A percentile compares a stretch with the other conserved stretches of the same genome.
Evolutionary conservation across 495 filamentous ascomycete genomes (phyloP).

Genomic region (Terfezia boudieri): DNA sequence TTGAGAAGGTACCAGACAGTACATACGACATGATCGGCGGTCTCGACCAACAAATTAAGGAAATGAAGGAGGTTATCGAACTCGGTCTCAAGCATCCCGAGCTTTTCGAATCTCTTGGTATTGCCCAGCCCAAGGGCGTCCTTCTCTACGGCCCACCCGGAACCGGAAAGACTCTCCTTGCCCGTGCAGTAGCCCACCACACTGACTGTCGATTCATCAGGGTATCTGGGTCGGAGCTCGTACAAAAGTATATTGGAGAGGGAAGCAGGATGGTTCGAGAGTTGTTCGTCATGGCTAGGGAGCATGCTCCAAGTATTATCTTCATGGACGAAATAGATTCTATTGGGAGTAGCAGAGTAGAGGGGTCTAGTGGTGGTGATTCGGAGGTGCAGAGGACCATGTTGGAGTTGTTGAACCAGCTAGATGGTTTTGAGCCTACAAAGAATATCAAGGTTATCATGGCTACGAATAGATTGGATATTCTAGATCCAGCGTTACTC

Average conservation of each 20-base stretch:
- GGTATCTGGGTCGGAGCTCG: constrained; percentile 83
- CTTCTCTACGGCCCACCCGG: constrained; percentile 91
- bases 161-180: constrained; percentile 90
- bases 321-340: constrained; percentile 99
- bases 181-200: constrained; percentile 90
- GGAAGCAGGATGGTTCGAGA: constrained; percentile 97
- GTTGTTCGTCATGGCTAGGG: constrained; percentile 95
- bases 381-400: constrained; percentile 99
- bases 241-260: constrained; percentile 98
- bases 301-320: constrained; percentile 98
- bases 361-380: constrained; percentile 82
- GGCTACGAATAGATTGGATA: constrained; percentile 95
- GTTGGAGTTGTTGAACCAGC: constrained; percentile 91
- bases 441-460: constrained; percentile 99
- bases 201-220: constrained; percentile 98
- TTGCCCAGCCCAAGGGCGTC: constrained; percentile 94
- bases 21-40: constrained; percentile 99
- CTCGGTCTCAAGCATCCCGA: constrained; percentile 95
- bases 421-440: constrained; percentile 98
- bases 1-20: constrained; percentile 97
- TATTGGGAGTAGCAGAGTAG: constrained; percentile 90
- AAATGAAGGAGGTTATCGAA: constrained; percentile 99
- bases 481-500: constrained; percentile 82
- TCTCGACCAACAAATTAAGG: constrained; percentile 97
- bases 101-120: constrained; percentile 94